These are phyloP conservation scores for Beauveria bassiana DNA, from an alignment of 2,329 filamentous ascomycete species.

Conservation along the genomic window DNA sequence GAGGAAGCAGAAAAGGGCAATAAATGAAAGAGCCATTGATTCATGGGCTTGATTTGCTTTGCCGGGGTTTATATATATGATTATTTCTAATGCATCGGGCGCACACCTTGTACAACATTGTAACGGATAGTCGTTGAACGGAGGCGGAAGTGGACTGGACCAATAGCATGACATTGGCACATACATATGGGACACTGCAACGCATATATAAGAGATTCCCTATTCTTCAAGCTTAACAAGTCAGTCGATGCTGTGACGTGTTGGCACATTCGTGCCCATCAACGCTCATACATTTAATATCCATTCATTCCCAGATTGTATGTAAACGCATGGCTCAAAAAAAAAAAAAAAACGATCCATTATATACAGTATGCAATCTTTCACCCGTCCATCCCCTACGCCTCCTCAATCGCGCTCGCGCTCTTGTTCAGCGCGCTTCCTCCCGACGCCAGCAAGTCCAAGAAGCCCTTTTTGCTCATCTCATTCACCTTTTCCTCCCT, in stretches of 20 bases:
- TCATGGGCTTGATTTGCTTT: not conserved
- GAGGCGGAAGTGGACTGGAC: not conserved
- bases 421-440: slow-evolving; percentile 53
- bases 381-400: slow-evolving; percentile 25
- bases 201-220: slow-evolving; percentile 6
- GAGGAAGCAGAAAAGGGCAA: not conserved
- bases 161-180: not conserved
- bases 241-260: not conserved
- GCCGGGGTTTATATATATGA: not conserved
- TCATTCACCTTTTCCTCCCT: slow-evolving; percentile 85
- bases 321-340: slow-evolving; percentile 2
- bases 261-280: not conserved
- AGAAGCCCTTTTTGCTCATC: slow-evolving; percentile 94
- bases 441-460: slow-evolving; percentile 74
- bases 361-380: slow-evolving; percentile 8
- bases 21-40: not conserved
- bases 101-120: slow-evolving; percentile 6
- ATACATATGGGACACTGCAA: slow-evolving; percentile 1
- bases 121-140: not conserved
- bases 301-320: slow-evolving; percentile 10
- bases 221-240: not conserved
- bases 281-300: not conserved
- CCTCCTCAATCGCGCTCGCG: slow-evolving; percentile 47
- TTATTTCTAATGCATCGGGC: not conserved
- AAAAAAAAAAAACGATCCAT: slow-evolving; percentile 9